A percentile compares a stretch with the other conserved stretches of the same genome.
phyloP scores from a whole-genome alignment of 2,329 filamentous ascomycete genomes.

The Raffaelea ambrosiae region DNA sequence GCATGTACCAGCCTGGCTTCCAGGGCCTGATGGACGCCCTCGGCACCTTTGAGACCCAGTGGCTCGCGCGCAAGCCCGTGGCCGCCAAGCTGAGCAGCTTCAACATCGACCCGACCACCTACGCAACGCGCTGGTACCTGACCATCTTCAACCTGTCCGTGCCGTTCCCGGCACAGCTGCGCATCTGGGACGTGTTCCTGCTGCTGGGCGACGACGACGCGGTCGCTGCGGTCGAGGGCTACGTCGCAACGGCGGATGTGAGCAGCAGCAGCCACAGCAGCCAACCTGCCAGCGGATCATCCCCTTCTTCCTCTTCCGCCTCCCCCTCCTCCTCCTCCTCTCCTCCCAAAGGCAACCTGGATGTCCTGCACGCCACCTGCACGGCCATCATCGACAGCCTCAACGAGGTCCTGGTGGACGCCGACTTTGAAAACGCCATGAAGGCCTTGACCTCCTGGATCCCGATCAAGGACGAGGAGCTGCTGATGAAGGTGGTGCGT shows the following conservation, averaged over 20 bases:
- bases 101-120: constrained; percentile 78
- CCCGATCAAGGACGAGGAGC: constrained; percentile 85
- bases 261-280: constrained; percentile 22
- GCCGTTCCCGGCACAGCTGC: constrained; percentile 85
- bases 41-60: constrained; percentile 73
- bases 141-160: constrained; percentile 97
- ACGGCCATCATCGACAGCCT: constrained; percentile 87
- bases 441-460: constrained; percentile 92
- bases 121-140: constrained; percentile 93
- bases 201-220: constrained; percentile 60
- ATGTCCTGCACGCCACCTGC: constrained; percentile 81
- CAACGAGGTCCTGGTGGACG: constrained; percentile 77
- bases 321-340: neutral
- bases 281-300: no score
- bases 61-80: constrained; percentile 58
- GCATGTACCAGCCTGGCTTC: constrained; percentile 78
- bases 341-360: constrained; percentile 36
- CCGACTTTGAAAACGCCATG: constrained; percentile 97
- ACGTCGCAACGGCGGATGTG: neutral
- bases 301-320: neutral
- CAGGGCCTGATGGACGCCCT: constrained; percentile 78
- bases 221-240: neutral
- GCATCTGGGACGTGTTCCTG: constrained; percentile 98
- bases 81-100: constrained; percentile 70
- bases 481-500: constrained; percentile 83